These are phyloP conservation scores for Cavenderia fasciculata DNA, from an alignment of 78 protist species.

Conservation along the genomic window DNA sequence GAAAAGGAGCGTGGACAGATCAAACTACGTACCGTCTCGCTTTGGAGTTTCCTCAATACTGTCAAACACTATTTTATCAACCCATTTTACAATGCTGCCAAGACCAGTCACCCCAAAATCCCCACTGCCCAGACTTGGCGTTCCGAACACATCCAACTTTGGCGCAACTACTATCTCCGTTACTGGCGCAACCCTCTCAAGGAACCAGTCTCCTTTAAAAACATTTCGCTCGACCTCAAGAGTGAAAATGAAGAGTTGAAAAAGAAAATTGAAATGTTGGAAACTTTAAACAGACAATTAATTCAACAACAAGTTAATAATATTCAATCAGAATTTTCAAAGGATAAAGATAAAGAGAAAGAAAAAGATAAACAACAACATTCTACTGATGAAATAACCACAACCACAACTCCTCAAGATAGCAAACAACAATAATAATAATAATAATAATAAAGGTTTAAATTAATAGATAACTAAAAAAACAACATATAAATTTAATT, in stretches of 20 bases:
- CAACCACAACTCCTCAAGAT: no score
- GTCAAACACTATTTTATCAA: slow-evolving; percentile 15
- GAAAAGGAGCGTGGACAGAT: slow-evolving; percentile 71
- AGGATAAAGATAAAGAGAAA: no score
- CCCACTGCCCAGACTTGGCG: slow-evolving; percentile 58
- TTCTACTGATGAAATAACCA: no score
- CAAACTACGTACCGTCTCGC: slow-evolving; percentile 33
- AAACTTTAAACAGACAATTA: background rate
- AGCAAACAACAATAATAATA: no score
- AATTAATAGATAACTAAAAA: no score
- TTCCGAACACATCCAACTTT: slow-evolving; percentile 35
- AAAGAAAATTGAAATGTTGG: background rate
- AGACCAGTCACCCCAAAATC: background rate
- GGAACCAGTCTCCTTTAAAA: slow-evolving; percentile 54
- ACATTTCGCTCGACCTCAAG: slow-evolving; percentile 11
- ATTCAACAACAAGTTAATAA: no score
- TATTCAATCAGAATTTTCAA: no score
- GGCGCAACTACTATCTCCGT: slow-evolving; percentile 57
- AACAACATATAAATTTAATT: no score
- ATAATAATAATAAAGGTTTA: no score
- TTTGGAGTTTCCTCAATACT: slow-evolving; percentile 64
- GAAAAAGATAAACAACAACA: no score
- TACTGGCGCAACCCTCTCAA: slow-evolving; percentile 41
- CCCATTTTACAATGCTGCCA: slow-evolving; percentile 13
- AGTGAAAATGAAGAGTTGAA: slow-evolving; percentile 11